Conservation (phyloP, 2,329 filamentous ascomycete genomes). For the Remersonia thermophila region DNA sequence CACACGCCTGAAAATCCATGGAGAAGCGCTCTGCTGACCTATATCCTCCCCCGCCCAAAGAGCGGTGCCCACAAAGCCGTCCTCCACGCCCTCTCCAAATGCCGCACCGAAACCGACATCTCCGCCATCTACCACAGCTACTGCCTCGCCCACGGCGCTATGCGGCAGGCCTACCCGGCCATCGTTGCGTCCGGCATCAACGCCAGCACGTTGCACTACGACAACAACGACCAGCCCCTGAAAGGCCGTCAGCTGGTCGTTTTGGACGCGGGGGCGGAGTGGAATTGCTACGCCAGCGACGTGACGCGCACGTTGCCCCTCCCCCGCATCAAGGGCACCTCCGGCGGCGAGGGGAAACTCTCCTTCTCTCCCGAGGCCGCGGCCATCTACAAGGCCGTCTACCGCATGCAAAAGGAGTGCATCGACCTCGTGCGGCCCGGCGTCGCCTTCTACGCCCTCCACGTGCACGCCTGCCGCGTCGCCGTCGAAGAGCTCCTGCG, state of each 20-base stretch:
- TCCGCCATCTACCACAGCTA: conserved; percentile 64
- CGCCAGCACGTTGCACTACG: conserved; percentile 78
- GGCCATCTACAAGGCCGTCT: conserved; percentile 65
- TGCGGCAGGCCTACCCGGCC: conserved; percentile 72
- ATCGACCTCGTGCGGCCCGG: conserved; percentile 58
- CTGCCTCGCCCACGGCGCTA: conserved; percentile 61
- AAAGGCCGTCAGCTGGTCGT: conserved; percentile 60
- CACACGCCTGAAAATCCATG: neutral
- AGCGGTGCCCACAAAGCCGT: conserved; percentile 65
- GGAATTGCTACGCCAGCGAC: conserved; percentile 74
- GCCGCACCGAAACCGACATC: conserved; percentile 70
- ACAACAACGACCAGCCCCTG: conserved; percentile 63
- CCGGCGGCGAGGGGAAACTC: too few relatives aligned
- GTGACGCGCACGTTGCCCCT: conserved; percentile 82
- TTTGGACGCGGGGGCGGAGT: conserved; percentile 82
- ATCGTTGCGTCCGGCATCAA: conserved; percentile 79
- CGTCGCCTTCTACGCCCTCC: conserved; percentile 57
- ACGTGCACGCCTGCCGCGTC: conserved; percentile 59
- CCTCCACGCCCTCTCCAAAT: conserved; percentile 46
- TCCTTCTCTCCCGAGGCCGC: too few relatives aligned
- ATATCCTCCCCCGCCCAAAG: neutral
- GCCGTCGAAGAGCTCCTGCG: conserved; percentile 58
- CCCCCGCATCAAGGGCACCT: conserved; percentile 52
- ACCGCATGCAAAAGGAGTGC: conserved; percentile 67
- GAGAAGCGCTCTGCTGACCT: too few relatives aligned